Conservation (phyloP, 2,329 filamentous ascomycete species). For the Penicillium brasilianum region DNA sequence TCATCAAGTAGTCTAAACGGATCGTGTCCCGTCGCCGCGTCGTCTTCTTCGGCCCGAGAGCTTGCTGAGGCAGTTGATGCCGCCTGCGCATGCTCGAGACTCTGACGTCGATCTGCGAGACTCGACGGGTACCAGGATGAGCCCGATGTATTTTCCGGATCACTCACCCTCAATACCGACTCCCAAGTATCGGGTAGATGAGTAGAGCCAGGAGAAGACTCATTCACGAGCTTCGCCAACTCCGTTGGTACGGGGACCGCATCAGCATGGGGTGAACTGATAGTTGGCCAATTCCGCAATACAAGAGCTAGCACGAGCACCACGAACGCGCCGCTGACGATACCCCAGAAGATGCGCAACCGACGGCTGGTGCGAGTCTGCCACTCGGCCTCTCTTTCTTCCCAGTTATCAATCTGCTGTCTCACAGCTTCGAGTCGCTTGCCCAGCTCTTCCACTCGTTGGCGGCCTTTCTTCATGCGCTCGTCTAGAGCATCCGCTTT, state of each 20-base stretch:
- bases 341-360: conserved; percentile 46
- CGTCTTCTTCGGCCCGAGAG: conserved; percentile 2
- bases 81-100: conserved; percentile 13
- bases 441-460: conserved; percentile 44
- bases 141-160: neutral
- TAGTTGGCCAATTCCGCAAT: conserved; percentile 33
- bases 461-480: conserved; percentile 45
- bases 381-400: conserved; percentile 49
- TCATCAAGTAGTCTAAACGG: conserved; percentile 38
- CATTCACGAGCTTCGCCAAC: conserved; percentile 15
- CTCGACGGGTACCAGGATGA: conserved; percentile 28
- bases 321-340: conserved; percentile 33
- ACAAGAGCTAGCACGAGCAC: conserved; percentile 38
- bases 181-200: conserved; percentile 15
- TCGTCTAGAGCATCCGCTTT: conserved; percentile 45
- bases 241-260: conserved; percentile 15
- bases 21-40: conserved; percentile 28
- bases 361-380: conserved; percentile 46
- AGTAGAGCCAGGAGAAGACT: conserved; percentile 19
- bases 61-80: conserved; percentile 10
- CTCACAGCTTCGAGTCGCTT: conserved; percentile 47
- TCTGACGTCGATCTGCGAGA: conserved; percentile 28
- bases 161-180: conserved; percentile 1
- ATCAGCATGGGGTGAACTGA: conserved; percentile 4
- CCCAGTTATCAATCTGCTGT: conserved; percentile 49